Base-by-base conservation (phyloP, 225 moss, liverwort and hornwort species). In the Asterella californica region DNA sequence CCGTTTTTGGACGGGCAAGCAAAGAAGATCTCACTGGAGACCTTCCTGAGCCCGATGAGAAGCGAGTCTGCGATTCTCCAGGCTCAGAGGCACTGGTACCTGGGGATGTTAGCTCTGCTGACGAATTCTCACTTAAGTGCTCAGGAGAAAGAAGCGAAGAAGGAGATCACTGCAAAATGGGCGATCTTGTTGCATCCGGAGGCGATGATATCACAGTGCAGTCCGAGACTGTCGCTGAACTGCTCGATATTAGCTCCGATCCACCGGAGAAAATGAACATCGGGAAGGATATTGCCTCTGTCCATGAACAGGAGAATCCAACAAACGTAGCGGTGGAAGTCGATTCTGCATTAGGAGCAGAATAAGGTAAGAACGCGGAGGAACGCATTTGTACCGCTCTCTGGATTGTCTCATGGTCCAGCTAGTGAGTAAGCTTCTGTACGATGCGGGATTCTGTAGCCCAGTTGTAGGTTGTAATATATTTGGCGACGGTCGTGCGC, bases 21-120 rank as follows among this genome's bases (percentile, higher is more conserved):
- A n/a, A 34, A 32, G 82, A 82, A 24, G 84, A 87, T 76, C 19
- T 60, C 8, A 59, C 76, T 45, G 87, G 77, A 78, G 87, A 84
- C 61, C 78, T 87, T 61, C 84, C 87, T 36, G 87, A 87, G 78
- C 84, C 87, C 42, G 84, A 87, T 77, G 84, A 84, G 53, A 87
- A 87, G 72, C 79, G 87, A 75, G 87, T 87, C 24, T 87, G 87
- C 54, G 82, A 70, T 74, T 80, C 74, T 52, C 79, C 71, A 50
- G 74, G 70, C 19, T 45, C 74, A 0, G 82, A 82, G 36, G 34
- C 66, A 17, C 59, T 30, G 21, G 4, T 47, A 2, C 18, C 32
- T 78, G 37, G 11, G 37, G 49, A 63, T 33, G 19, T 46, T 49
- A 27, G 27, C 11, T 36, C 38, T 29, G 42, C 25, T 15, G 70